Evolutionary conservation across 345 rosid genomes (phyloP).

Genomic region (Salix suchowensis): DNA sequence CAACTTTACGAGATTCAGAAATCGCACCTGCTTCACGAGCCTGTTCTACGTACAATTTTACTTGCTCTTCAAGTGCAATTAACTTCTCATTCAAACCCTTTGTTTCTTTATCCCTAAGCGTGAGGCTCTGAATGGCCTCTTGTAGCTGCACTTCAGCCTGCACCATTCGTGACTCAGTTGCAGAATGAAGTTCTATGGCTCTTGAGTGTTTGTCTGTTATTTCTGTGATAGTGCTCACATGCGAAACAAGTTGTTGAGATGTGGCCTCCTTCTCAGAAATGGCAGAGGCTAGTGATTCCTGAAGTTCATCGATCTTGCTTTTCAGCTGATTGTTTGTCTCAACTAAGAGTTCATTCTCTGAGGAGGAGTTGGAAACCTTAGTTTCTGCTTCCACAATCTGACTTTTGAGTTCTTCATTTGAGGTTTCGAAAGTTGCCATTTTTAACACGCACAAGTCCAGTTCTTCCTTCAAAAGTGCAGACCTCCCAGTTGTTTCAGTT

Average conservation of each 20-base stretch:
- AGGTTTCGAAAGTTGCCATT: slow-evolving; percentile 52
- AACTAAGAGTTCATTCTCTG: slow-evolving; percentile 61
- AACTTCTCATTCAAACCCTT: slow-evolving; percentile 59
- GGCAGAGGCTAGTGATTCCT: slow-evolving; percentile 51
- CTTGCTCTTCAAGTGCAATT: slow-evolving; percentile 48
- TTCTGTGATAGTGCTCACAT: slow-evolving; percentile 38
- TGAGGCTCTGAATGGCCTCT: slow-evolving; percentile 48
- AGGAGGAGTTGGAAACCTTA: slow-evolving; percentile 49
- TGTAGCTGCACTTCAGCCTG: slow-evolving; percentile 45
- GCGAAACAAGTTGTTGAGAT: slow-evolving; percentile 49
- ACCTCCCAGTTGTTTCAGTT: slow-evolving; percentile 48
- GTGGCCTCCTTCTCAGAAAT: slow-evolving; percentile 65
- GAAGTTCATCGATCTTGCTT: slow-evolving; percentile 64
- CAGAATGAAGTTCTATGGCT: slow-evolving; percentile 49
- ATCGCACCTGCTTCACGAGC: slow-evolving; percentile 50
- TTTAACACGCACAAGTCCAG: slow-evolving; percentile 50
- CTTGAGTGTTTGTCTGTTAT: slow-evolving; percentile 52
- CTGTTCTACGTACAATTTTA: slow-evolving; percentile 49
- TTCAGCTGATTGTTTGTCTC: slow-evolving; percentile 84
- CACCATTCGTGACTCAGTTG: slow-evolving; percentile 31
- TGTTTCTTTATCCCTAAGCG: slow-evolving; percentile 51
- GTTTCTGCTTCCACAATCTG: slow-evolving; percentile 54
- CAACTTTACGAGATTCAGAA: slow-evolving; percentile 48
- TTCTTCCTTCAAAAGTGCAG: slow-evolving; percentile 61
- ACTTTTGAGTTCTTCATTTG: slow-evolving; percentile 56